Base-by-base conservation (phyloP, 192 early-diverging fungal species). In the Rhizoclosmatium sp. region DNA sequence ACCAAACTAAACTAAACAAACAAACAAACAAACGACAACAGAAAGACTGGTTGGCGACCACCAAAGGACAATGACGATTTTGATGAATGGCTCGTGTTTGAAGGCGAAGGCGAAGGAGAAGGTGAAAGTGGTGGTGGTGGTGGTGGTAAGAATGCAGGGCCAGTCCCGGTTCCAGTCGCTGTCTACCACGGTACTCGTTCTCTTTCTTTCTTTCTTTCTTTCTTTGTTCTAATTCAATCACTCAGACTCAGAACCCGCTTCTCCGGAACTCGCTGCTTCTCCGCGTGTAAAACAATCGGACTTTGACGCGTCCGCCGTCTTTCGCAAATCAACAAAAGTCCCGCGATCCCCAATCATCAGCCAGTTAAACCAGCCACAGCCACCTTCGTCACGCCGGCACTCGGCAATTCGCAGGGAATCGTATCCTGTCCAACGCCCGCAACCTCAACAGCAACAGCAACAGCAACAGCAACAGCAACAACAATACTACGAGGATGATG, bases 31-130 rank as follows among this genome's bases (percentile, higher is more conserved):
- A n/a, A 31, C 31, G 31, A 31, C 66, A 16, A 48, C 65, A 76
- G 75, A 16, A 76, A 76, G 41, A 76, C 75, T 12, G 75, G 75
- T 14, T 76, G 75, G 75, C n/a, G 14, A 23, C 49, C 46, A 19
- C 62, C 75, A 3, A 61, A 47, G 10, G 75, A 76, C 47, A 59
- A 75, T 23, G 75, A 59, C 23, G 48, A 76, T 48, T 47, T 42
- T 39, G 65, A 76, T 5, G 75, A 76, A 2, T 76, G 66, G 9
- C 64, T 76, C 31, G 31, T 7, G 4, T 39, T 10, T 39, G 69
- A 71, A 10, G 40, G n/a, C 49, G 69, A 71, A 56, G 62, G 31
- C 7, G 42, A 21, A 3, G 31, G 48, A 7, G n/a, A 41, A 1
- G 49, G 10, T n/a, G 5, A 16, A 54, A 54, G 51, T 54, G 51